Base-by-base conservation (phyloP, 441 rosid species). In the Populus hybrid region DNA sequence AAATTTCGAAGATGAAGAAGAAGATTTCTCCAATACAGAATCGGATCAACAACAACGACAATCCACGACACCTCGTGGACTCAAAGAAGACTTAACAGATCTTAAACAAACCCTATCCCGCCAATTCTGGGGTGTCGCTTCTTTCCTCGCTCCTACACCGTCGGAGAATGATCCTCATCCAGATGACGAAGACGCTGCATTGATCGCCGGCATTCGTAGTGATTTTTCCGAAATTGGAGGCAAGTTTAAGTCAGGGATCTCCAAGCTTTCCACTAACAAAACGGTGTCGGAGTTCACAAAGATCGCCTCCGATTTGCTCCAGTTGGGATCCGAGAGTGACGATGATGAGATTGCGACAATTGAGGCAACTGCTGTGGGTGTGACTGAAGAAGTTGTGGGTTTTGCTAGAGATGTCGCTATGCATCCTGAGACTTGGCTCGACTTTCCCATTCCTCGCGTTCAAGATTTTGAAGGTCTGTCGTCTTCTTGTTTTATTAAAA, bases 61-160 rank as follows among this genome's bases (percentile, higher is more conserved):
- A 28, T 71, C 81, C 38, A 76, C 87, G 76, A 53, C 92, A 16
- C 97, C 97, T 0, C 94, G 97, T 36, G 98, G 97, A 80, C 92
- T 94, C 80, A 92, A 90, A 78, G 97, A 90, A 80, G 99, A 95
- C 79, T 87, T 95, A 61, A 88, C 94, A n/a, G 97, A 92, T 83
- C 89, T 94, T 71, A 88, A 93, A 34, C 90, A 91, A 82, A 88
- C 97, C 84, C 87, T 96, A 9, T 83, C 90, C 67, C 90, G 92
- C 70, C 97, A 94, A 71, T 83, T 96, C 83, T 94, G 98, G 99
- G 98, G 99, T 19, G 98, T 96, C 36, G 98, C 99, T 42, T 94
- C 99, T 75, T 92, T 94, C 87, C 97, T 92, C 75, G 94, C 96
- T 2, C 97, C 99, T 46, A 92, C 93, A 2, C 32, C 73, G 2